Evolutionary conservation across 352 stramenopile species (phyloP).

Genomic region (Globisporangium iwayamae): DNA sequence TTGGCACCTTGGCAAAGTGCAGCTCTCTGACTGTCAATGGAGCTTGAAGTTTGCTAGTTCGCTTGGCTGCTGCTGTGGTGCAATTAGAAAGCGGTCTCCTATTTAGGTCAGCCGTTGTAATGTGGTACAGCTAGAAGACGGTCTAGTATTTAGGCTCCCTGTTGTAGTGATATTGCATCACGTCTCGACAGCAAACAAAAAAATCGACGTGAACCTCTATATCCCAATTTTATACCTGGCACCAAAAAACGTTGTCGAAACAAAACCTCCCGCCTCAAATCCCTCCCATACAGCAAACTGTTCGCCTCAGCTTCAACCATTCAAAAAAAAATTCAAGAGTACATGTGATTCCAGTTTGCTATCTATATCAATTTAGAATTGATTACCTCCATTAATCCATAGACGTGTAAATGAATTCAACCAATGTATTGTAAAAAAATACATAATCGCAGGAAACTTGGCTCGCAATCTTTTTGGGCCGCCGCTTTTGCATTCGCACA

Average conservation of each 20-base stretch:
- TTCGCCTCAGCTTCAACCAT: not conserved
- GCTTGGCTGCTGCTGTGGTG: too few species aligned
- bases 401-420: not conserved
- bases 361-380: too few species aligned
- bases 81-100: too few species aligned
- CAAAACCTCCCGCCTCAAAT: not conserved
- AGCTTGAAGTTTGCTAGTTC: too few species aligned
- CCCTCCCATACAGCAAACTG: not conserved
- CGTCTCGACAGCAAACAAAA: constrained; percentile 1
- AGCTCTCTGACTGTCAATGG: too few species aligned
- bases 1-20: too few species aligned
- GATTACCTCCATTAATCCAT: not conserved
- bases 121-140: too few species aligned
- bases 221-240: not conserved
- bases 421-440: too few species aligned
- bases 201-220: constrained; percentile 5
- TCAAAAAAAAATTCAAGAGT: not conserved
- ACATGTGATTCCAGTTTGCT: too few species aligned
- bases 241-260: constrained; percentile 2
- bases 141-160: too few species aligned
- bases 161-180: not conserved
- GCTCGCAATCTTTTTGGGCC: not conserved
- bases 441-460: not conserved
- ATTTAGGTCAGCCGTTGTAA: too few species aligned
- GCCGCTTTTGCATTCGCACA: not conserved